A percentile compares a stretch with the other conserved stretches of the same genome.
Evolutionary conservation across 2,329 filamentous ascomycete genomes (phyloP).

Genomic region (Claviceps paspali): DNA sequence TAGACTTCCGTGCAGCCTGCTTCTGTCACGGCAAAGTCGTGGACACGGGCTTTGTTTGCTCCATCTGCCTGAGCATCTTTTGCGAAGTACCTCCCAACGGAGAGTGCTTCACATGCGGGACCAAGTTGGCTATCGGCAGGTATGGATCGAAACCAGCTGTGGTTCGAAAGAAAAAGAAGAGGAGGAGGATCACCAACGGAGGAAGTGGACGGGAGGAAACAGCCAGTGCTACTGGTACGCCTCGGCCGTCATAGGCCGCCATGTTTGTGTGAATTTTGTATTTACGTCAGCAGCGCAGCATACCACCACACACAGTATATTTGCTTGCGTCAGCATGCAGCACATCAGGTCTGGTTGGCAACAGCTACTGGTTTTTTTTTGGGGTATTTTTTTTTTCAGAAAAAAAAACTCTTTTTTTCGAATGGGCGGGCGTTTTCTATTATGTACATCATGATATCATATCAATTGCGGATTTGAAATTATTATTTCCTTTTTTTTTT

Average conservation of each 20-base stretch:
- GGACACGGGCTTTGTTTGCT: slow-evolving; percentile 88
- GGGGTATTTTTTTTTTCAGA: not conserved
- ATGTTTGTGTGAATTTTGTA: no score
- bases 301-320: no score
- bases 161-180: slow-evolving; percentile 60
- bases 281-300: not conserved
- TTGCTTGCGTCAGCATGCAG: no score
- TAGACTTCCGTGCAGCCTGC: slow-evolving; percentile 95
- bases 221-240: slow-evolving; percentile 44
- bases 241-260: slow-evolving; percentile 25
- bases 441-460: slow-evolving; percentile 6
- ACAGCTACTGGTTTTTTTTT: not conserved
- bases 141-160: slow-evolving; percentile 69
- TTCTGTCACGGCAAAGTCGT: slow-evolving; percentile 91
- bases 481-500: no score
- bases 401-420: no score
- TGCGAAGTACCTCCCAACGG: slow-evolving; percentile 49
- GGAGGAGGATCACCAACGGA: slow-evolving; percentile 44
- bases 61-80: slow-evolving; percentile 90
- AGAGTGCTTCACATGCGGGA: slow-evolving; percentile 72
- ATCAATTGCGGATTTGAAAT: no score
- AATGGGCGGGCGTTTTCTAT: no score
- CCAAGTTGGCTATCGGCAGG: slow-evolving; percentile 56
- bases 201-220: slow-evolving; percentile 39
- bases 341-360: not conserved